Base-by-base conservation (phyloP, 2,329 filamentous ascomycete species). In the Ceratocystis cacaofunesta region DNA sequence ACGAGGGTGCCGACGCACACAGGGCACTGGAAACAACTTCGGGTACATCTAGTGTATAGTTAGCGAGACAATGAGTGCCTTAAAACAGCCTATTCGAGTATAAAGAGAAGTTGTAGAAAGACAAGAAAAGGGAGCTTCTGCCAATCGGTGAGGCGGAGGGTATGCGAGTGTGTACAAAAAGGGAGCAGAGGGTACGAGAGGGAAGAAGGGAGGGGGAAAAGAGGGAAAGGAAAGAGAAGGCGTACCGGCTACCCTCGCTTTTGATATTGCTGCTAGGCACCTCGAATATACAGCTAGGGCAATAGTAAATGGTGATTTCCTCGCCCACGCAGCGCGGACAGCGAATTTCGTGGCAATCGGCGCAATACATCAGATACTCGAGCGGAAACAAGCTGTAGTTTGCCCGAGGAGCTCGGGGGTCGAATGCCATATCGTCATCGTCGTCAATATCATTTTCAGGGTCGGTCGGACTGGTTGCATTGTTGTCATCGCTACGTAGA, bases 21-120 rank as follows among this genome's bases (percentile, higher is more conserved):
- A 0, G 94, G 94, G 71, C 94, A 99, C 73, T 95, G 90, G 78
- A 94, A 97, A 76, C 94, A 99, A 73, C 92, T 96, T 69, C 94
- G 83, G 19, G 90, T 92, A 74, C 94, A 96, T 73, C 91, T 92
- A 68, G 52, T 12, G 52, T 32, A 4, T 19, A 36, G 52, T 58
- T 58, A 58, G 28, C 52, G 52, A 58, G 12, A 58, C 25, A 17
- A 17, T 17, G n/a, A 36, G 12, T 30, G 28, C 15, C 52, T 30
- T 58, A 36, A 58, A 30, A 32, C 46, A 50, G 36, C 36, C 48
- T 19, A 30, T 30, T n/a, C 28, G 44, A 60, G 41, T 41, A 52
- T 19, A 19, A 50, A 22, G 28, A 10, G 28, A 58, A 58, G 52
- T 58, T 17, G 32, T n/a, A 32, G 52, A 5, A 58, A 30, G 28